These are phyloP conservation scores for Capsicum baccatum DNA, from an alignment of 257 asterid species.

Conservation along the genomic window DNA sequence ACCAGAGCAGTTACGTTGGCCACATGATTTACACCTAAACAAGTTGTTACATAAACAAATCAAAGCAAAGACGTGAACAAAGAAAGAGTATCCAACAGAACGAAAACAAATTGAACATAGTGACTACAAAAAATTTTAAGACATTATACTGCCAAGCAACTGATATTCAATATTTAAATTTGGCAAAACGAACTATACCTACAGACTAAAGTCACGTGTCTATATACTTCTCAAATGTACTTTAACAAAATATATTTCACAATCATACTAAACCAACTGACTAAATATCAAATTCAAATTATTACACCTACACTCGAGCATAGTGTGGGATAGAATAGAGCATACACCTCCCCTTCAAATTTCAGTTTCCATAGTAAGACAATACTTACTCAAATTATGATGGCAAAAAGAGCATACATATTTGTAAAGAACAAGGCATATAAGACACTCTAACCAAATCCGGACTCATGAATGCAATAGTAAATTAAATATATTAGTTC, in stretches of 20 bases:
- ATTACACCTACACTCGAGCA: not conserved
- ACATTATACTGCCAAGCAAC: not conserved
- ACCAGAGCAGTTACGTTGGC: conserved; percentile 71
- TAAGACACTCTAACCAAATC: conserved; percentile 2
- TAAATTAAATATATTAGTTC: not conserved
- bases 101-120: not conserved
- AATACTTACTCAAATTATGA: not conserved
- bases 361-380: not conserved
- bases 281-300: conserved; percentile 14
- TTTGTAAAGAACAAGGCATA: not conserved
- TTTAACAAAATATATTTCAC: conserved; percentile 15
- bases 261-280: not conserved
- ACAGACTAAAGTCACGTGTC: not conserved
- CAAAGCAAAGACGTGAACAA: not conserved
- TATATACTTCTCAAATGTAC: not conserved
- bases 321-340: not conserved
- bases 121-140: not conserved
- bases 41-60: conserved; percentile 15
- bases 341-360: not conserved
- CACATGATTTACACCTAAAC: conserved; percentile 87
- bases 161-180: not conserved
- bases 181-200: not conserved
- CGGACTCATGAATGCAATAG: not conserved
- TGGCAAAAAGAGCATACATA: not conserved
- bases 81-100: not conserved